phyloP scores from a whole-genome alignment of 2,329 filamentous ascomycete species.

The Aspergillus pseudotamarii region DNA sequence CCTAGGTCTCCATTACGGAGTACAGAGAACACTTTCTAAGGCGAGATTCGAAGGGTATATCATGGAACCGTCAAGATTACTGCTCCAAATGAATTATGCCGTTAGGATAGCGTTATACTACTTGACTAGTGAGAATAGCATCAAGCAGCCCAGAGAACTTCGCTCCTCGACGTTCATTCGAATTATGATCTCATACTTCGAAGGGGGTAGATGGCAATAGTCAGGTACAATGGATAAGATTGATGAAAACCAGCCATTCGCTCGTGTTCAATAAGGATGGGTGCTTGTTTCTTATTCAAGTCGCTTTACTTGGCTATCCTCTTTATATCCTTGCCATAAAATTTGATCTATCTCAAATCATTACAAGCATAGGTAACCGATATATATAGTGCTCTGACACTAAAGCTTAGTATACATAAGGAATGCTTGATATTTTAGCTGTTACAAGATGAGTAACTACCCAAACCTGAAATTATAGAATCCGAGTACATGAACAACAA shows the following conservation, averaged over 20 bases:
- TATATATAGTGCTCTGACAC: background rate
- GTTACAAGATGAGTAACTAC: background rate
- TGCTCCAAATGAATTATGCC: background rate
- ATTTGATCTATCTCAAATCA: background rate
- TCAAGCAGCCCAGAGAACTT: background rate
- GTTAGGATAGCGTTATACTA: background rate
- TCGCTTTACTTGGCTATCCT: background rate
- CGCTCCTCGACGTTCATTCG: background rate
- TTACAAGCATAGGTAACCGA: no score
- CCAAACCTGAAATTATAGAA: background rate
- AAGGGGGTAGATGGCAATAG: background rate
- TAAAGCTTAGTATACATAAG: no score
- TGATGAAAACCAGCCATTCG: background rate
- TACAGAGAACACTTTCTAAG: background rate
- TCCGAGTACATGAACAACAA: background rate
- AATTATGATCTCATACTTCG: conserved; percentile 14
- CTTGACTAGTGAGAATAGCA: background rate
- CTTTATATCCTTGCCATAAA: background rate
- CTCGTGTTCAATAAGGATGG: background rate
- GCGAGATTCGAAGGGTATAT: no score
- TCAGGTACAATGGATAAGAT: background rate
- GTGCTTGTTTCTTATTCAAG: background rate
- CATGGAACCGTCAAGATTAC: no score
- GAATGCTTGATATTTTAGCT: background rate
- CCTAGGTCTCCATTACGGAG: background rate